Base-by-base conservation (phyloP, 2,329 filamentous ascomycete species). In the Exserohilum turcica region DNA sequence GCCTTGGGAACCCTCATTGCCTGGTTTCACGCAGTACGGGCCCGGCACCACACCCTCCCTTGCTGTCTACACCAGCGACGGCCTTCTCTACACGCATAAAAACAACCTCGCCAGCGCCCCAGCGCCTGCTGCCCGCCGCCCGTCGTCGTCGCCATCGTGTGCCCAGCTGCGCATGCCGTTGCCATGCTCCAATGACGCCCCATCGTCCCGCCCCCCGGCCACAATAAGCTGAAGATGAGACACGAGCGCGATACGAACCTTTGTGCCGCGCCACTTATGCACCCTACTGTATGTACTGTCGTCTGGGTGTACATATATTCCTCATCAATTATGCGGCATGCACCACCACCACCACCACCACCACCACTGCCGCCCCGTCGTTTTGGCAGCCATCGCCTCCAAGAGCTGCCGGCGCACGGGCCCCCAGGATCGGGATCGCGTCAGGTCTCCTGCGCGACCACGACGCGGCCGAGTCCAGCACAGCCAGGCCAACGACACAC, bases 1-100 rank as follows among this genome's bases (percentile, higher is more conserved):
- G 13, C 32, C 56, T 59, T 43, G 50, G 56, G 60, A 56, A 48
- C 57, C 47, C 48, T 59, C 45, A 56, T 57, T 39, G 44, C 49
- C 48, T 49, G 32, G 54, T 57, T 57, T 54, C 55, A 58, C 56
- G 53, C 46, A 47, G n/a, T 43, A 49, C 33, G 40, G 44, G 27
- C 33, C 49, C 37, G 40, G 36, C 49, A 33, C 49, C n/a, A 37
- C 49, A 29, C 39, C 46, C 44, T 43, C 18, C 36, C 8, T 24
- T 36, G 36, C n/a, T n/a, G n/a, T n/a, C n/a, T n/a, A n/a, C n/a
- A n/a, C n/a, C 45, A 28, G 43, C 38, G 35, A 24, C 4, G 18
- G 33, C 32, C 42, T 49, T 44, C 45, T 43, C 45, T 40, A 15
- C 27, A 15, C 18, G 43, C n/a, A 16, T 16, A 58, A 18, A 37